These are phyloP conservation scores for Castanopsis chinensis DNA, from an alignment of 306 rosid genomes.

Conservation along the genomic window DNA sequence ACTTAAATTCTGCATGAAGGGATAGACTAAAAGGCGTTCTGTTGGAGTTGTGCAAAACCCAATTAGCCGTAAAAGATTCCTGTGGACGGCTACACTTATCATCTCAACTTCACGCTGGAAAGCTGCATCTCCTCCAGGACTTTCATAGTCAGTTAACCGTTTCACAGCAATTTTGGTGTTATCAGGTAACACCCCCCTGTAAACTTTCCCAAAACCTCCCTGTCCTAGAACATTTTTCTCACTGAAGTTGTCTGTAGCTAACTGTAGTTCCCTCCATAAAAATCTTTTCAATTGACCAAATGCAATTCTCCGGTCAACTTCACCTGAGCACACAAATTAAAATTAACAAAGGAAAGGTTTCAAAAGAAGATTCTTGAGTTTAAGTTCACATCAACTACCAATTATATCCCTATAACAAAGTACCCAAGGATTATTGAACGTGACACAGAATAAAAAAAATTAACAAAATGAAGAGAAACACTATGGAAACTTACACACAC, in stretches of 20 bases:
- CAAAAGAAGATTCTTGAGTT: background rate
- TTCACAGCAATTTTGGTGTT: conserved; percentile 91
- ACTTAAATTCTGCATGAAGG: conserved; percentile 96
- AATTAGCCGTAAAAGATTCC: conserved; percentile 78
- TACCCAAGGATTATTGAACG: conserved; percentile 4
- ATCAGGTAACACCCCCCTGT: conserved; percentile 91
- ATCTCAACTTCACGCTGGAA: conserved; percentile 99
- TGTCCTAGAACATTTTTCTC: conserved; percentile 94
- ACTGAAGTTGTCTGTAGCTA: conserved; percentile 86
- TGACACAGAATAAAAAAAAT: background rate
- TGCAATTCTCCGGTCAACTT: conserved; percentile 93
- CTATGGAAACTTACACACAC: background rate
- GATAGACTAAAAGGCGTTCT: conserved; percentile 92
- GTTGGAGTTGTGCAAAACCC: conserved; percentile 95
- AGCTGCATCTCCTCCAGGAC: conserved; percentile 98
- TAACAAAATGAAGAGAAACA: background rate
- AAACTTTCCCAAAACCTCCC: conserved; percentile 99
- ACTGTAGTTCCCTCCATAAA: conserved; percentile 90
- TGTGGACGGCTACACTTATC: conserved; percentile 98
- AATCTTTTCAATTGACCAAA: conserved; percentile 92
- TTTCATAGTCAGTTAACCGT: conserved; percentile 86
- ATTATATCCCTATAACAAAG: conserved; percentile 1
- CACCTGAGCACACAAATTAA: conserved; percentile 53
- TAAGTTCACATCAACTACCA: conserved; percentile 9
- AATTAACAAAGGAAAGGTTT: background rate